Evolutionary conservation across 179 eudicot genomes (phyloP), one percentile per base, ranked within the genome.

Genomic region (Drosera spatulata): DNA sequence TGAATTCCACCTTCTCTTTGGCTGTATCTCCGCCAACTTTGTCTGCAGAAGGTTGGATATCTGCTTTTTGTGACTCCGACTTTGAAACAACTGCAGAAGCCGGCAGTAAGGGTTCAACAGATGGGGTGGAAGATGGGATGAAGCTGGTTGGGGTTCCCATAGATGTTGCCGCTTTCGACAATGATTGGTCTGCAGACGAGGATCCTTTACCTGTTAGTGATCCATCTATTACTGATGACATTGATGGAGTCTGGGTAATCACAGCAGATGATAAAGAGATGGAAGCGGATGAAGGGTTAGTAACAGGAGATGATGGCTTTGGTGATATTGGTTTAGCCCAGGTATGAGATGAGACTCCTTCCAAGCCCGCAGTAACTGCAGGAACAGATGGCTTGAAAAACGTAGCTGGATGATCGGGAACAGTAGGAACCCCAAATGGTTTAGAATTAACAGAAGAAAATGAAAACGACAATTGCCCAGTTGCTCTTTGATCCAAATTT

Each of bases 31-130:
- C 55, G 33, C 55, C 41, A 67, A 48, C 62, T 75, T 71, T 72
- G 58, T 69, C 75, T 60, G 64, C 54, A 63, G 72, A 41, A 73
- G 80, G 73, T 61, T 73, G 67, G 50, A 60, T 49, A 15, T 6
- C 68, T 57, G 52, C 50, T 55, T 60, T 65, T 48, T 39, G 50
- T 13, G 66, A 44, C 41, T 68, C 62, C 38, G 56, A 41, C 11
- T 44, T 56, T 39, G 42, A 60, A 61, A 56, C 6, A 61, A 53
- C 46, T 55, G 75, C 47, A 64, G 72, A 39, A 10, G 65, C 54
- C 55, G 47, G 15, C 41, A 78, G 37, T 45, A 70, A 59, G 47
- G 62, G 53, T 38, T 45, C 43, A 45, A 53, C 39, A 14, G 39
- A 11, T 65, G 71, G 62, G 72, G 70, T 1, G 45, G 50, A 53